A percentile compares a stretch with the other conserved stretches of the same genome.
phyloP scores from a whole-genome alignment of 345 rosid genomes.

The Noccaea caerulescens region DNA sequence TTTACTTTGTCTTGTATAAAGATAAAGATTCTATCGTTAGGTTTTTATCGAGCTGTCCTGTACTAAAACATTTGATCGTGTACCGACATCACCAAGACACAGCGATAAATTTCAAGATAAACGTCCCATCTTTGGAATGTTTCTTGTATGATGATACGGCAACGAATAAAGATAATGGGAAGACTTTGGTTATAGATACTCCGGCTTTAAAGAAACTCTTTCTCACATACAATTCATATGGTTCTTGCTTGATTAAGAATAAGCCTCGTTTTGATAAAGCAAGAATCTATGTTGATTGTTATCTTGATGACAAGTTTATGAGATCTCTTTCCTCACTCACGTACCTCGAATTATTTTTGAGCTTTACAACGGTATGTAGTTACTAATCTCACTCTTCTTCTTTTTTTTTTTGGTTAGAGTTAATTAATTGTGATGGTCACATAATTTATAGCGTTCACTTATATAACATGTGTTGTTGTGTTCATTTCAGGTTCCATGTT shows the following conservation, averaged over 20 bases:
- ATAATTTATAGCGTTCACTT: background rate
- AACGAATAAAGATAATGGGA: background rate
- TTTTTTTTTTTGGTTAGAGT: background rate
- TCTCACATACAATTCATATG: background rate
- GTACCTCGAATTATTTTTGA: background rate
- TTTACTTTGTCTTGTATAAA: background rate
- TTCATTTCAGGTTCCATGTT: background rate
- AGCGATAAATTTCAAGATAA: background rate
- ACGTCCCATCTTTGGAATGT: background rate
- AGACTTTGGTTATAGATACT: background rate
- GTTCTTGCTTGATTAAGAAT: background rate
- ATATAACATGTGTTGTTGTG: background rate
- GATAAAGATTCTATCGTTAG: constrained; percentile 2
- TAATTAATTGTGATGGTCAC: background rate
- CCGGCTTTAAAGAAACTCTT: background rate
- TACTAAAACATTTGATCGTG: background rate
- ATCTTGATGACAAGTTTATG: too few species aligned
- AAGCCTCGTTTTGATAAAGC: background rate
- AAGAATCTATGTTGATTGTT: too few species aligned
- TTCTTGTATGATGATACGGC: background rate
- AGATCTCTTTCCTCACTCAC: too few species aligned
- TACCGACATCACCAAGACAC: background rate
- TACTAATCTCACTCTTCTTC: background rate
- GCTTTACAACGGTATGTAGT: background rate
- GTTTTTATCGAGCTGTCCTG: background rate